These are phyloP conservation scores for Polyplosphaeria fusca DNA, from an alignment of 495 filamentous ascomycete genomes.

Conservation along the genomic window DNA sequence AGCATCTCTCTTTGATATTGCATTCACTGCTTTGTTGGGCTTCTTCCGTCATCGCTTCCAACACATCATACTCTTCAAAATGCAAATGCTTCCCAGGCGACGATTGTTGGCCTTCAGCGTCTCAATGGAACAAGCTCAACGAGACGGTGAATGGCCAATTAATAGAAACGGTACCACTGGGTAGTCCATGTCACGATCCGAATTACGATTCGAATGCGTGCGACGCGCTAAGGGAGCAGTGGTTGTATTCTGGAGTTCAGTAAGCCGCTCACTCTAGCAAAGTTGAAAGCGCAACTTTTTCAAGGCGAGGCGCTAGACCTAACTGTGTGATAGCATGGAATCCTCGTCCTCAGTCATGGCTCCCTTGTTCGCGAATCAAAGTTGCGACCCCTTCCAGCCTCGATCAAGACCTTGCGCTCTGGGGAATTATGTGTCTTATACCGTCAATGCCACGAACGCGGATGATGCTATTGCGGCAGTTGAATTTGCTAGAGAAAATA, in stretches of 20 bases:
- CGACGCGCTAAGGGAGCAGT: background rate
- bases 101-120: slow-evolving; percentile 2
- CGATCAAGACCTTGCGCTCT: slow-evolving; percentile 51
- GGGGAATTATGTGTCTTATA: slow-evolving; percentile 58
- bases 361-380: no score
- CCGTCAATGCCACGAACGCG: slow-evolving; percentile 47
- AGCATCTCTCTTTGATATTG: no score
- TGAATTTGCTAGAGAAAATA: slow-evolving; percentile 46
- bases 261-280: background rate
- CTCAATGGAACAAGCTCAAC: slow-evolving; percentile 14
- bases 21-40: no score
- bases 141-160: slow-evolving; percentile 11
- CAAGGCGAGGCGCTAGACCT: slow-evolving; percentile 18
- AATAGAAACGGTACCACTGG: slow-evolving; percentile 14
- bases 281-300: background rate
- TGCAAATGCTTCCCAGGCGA: slow-evolving; percentile 22
- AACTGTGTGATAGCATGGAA: slow-evolving; percentile 47
- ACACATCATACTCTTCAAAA: no score
- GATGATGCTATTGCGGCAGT: slow-evolving; percentile 50
- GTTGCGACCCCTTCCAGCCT: slow-evolving; percentile 57
- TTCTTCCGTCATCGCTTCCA: no score
- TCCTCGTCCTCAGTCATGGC: no score
- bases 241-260: slow-evolving; percentile 3
- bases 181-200: slow-evolving; percentile 12
- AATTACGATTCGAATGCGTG: slow-evolving; percentile 14